These are phyloP conservation scores for Borealophlyctis nickersoniae DNA, from an alignment of 192 early-diverging fungal genomes.

Conservation along the genomic window DNA sequence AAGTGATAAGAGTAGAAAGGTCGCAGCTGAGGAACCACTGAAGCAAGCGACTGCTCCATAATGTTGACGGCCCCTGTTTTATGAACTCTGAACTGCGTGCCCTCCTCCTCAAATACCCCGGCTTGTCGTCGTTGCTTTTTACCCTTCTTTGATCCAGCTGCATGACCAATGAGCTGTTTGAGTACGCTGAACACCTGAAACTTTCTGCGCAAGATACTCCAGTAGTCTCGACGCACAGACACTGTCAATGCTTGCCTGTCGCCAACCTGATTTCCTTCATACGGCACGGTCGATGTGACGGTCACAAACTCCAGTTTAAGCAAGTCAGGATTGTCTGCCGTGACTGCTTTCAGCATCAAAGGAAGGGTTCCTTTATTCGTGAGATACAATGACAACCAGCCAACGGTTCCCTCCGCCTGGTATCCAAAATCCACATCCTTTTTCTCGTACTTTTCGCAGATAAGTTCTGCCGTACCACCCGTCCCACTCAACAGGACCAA, in stretches of 20 bases:
- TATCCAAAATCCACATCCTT: conserved; percentile 57
- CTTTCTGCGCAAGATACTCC: conserved; percentile 54
- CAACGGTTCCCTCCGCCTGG: conserved; percentile 50
- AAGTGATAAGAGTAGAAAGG: conserved; percentile 59
- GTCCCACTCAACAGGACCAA: conserved; percentile 40
- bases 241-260: conserved; percentile 20
- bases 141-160: conserved; percentile 15
- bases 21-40: conserved; percentile 42
- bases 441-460: conserved; percentile 55
- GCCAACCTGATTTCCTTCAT: conserved; percentile 31
- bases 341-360: conserved; percentile 45
- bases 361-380: conserved; percentile 60
- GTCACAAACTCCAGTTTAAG: conserved; percentile 49
- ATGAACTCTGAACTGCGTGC: conserved; percentile 24
- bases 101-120: conserved; percentile 27
- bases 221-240: conserved; percentile 45
- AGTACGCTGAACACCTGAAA: conserved; percentile 44
- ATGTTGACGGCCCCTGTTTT: conserved; percentile 4
- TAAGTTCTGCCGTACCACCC: conserved; percentile 52
- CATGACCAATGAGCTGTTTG: conserved; percentile 28
- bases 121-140: conserved; percentile 25
- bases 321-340: conserved; percentile 40
- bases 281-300: conserved; percentile 50
- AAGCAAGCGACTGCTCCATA: conserved; percentile 6
- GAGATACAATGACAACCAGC: conserved; percentile 48